These are phyloP conservation scores for Thelonectria discophora DNA, from an alignment of 2,329 filamentous ascomycete genomes.

Conservation along the genomic window DNA sequence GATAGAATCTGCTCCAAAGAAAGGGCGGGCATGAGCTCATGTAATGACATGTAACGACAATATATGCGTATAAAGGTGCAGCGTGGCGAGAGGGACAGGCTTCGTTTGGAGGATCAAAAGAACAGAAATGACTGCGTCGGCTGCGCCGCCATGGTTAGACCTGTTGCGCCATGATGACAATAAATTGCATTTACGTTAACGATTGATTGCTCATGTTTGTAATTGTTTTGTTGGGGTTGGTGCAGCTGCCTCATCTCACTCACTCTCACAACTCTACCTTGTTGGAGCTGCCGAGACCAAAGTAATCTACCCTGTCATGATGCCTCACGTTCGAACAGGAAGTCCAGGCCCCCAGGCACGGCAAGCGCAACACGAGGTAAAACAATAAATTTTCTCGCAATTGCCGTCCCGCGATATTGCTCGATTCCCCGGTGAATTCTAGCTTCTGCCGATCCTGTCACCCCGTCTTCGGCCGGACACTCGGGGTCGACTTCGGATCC, in stretches of 20 bases:
- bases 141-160: conserved; percentile 12
- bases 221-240: no score
- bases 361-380: no score
- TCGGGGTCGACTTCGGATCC: background rate
- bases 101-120: conserved; percentile 12
- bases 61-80: conserved; percentile 20
- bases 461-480: no score
- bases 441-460: background rate
- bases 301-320: no score
- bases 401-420: no score
- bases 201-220: background rate
- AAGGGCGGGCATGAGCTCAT: conserved; percentile 10
- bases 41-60: conserved; percentile 19
- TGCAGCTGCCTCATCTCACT: background rate
- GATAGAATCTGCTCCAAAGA: background rate
- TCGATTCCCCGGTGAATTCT: background rate
- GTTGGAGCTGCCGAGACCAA: no score
- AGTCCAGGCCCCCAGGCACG: no score
- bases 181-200: background rate
- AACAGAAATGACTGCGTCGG: conserved; percentile 18
- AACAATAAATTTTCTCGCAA: no score
- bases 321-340: no score
- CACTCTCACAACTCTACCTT: no score
- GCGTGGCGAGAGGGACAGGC: conserved; percentile 24
- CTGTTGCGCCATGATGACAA: conserved; percentile 5